Evolutionary conservation across 805 yeast genomes (phyloP), one percentile per base, ranked within the genome.

Genomic region (Candida ortonii): DNA sequence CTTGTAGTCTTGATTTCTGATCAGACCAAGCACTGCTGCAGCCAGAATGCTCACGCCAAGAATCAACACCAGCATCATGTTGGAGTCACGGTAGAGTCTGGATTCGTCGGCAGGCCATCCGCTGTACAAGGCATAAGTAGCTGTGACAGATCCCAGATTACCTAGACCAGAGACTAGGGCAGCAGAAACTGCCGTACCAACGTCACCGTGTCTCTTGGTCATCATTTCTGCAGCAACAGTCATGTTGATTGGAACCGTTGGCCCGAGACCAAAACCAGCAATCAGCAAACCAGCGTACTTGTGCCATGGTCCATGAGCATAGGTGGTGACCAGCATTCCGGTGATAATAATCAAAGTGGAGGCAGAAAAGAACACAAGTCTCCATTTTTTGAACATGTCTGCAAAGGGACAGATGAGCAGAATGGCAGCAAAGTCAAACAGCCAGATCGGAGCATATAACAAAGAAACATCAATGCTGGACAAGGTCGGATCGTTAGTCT

Each of bases 201-300:
- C 79, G 51, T 85, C 93, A 17, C 94, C 94, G 52, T 86, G 80
- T 29, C 73, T 66, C 8, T 73, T 68, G 6, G 71, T 73, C 64
- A 85, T 81, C 30, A 84, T 81, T 50, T 83, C 89, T 1, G 89
- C 77, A 0, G 88, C 61, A 82, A 84, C 76, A 1, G 95, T 74
- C 95, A 86, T 86, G 50, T 80, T 71, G 23, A 83, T 85, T 17
- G 96, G 95, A 10, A 85, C 94, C 0, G 96, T 86, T 14, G 95
- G 93, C 8, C 96, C 96, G 31, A 86, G 68, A 1, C 96, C 96
- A 47, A 80, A 83, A 0, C 96, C 96, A 6, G 85, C 78, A 52
- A 86, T 78, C 41, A 86, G 67, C 34, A 86, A 66, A 1, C 96
- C 96, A 6, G 77, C 94, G 55, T 84, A 86, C 48, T 76, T 73